Base-by-base conservation (phyloP, 192 early-diverging fungal genomes). In the Funneliformis geosporum region DNA sequence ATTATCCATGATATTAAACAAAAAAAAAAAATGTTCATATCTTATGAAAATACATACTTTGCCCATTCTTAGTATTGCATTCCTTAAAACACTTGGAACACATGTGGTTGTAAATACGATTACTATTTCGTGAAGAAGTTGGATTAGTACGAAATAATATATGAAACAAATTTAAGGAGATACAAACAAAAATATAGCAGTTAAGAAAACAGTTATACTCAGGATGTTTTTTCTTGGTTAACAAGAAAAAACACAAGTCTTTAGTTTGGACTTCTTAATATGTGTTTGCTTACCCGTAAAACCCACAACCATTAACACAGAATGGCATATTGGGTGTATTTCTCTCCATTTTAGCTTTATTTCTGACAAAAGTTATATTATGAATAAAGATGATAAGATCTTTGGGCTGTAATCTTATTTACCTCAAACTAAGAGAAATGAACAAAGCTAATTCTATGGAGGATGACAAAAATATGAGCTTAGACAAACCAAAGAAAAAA, bases 31-130 rank as follows among this genome's bases (percentile, higher is more conserved):
- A 39, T 39, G 61, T 23, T 39, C 42, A 50, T 39, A 67, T 33
- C 39, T 73, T 47, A 39, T 72, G 73, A 46, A 68, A 50, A 62
- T 73, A 80, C 83, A 44, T 87, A 86, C 72, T 86, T 81, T 61
- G 76, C 11, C 76, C 76, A 79, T 75, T 86, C 80, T 86, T 90
- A 70, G 81, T 82, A 78, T 84, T 85, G 33, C 84, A 71, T 78
- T 92, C 89, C 82, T 91, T 91, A 82, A 89, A 93, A 82, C 93
- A 94, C 73, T 93, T 92, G 16, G 92, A 93, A 82, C 93, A 94
- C 85, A 93, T 86, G 78, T 91, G 86, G 83, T 92, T 91, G 82
- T 91, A 91, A 60, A 91, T 85, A 43, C 88, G 87, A 77, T 90
- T 91, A 27, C 89, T 87, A 81, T 74, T 42, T 61, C 43, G 6